Conservation (phyloP, 441 rosid species). For the Adansonia madagascariensis region DNA sequence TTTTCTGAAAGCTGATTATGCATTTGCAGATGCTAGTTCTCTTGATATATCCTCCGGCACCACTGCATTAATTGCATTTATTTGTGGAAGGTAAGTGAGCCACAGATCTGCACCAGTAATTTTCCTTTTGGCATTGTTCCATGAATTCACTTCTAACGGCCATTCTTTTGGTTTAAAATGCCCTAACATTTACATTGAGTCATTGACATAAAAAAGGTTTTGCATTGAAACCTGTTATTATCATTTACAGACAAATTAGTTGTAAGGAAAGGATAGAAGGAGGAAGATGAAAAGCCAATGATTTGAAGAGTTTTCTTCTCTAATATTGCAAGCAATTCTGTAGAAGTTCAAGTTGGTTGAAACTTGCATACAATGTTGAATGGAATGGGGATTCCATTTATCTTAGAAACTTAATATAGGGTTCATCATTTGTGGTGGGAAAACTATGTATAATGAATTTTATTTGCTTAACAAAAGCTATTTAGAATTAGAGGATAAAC, state of each 20-base stretch:
- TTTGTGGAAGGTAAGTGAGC: conserved; percentile 59
- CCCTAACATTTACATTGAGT: neutral
- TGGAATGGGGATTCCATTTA: neutral
- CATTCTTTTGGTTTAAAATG: neutral
- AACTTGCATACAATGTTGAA: conserved; percentile 9
- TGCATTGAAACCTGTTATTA: neutral
- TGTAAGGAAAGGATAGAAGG: neutral
- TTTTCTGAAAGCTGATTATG: conserved; percentile 83
- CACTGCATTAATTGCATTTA: conserved; percentile 75
- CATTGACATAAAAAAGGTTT: neutral
- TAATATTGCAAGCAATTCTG: conserved; percentile 5
- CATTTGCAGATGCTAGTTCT: conserved; percentile 80
- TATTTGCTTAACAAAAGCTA: neutral
- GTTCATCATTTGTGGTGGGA: conserved; percentile 5
- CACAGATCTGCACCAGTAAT: neutral
- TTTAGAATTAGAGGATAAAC: neutral
- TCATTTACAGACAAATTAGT: too few species aligned
- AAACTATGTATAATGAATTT: neutral
- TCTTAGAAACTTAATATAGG: conserved; percentile 8
- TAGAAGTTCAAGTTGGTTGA: neutral
- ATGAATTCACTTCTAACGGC: neutral
- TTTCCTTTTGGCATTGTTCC: neutral
- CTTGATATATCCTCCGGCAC: conserved; percentile 92
- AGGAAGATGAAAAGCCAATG: conserved; percentile 5
- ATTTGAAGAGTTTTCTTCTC: neutral